Evolutionary conservation across 495 filamentous ascomycete genomes (phyloP).

Genomic region (Hypoxylon rickii): DNA sequence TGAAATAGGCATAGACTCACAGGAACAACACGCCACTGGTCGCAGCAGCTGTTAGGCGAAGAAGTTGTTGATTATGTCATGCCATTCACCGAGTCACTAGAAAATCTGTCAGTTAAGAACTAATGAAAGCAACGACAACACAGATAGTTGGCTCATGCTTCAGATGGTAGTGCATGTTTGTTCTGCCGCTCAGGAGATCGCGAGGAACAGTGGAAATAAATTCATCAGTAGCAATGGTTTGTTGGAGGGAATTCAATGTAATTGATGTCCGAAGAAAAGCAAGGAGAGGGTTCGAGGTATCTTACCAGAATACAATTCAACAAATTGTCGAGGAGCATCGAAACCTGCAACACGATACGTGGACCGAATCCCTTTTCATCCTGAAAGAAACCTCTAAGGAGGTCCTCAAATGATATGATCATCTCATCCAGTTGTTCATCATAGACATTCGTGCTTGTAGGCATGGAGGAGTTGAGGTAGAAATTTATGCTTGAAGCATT

Average conservation of each 20-base stretch:
- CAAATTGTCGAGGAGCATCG: not conserved
- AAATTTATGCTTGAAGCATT: not conserved
- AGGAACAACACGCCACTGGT: constrained; percentile 3
- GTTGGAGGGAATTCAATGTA: not conserved
- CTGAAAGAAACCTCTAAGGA: not conserved
- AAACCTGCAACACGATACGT: not conserved
- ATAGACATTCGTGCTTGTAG: too few relatives aligned
- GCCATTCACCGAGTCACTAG: too few relatives aligned
- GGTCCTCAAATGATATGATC: too few relatives aligned
- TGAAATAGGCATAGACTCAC: constrained; percentile 31
- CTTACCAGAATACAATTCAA: constrained; percentile 12
- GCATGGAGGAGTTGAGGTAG: not conserved
- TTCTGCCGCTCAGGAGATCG: constrained; percentile 90
- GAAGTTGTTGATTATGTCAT: not conserved
- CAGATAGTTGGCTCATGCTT: constrained; percentile 46
- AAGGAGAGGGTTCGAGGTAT: constrained; percentile 1
- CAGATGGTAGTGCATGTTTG: constrained; percentile 99
- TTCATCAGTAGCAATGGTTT: constrained; percentile 38
- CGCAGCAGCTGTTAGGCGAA: constrained; percentile 1
- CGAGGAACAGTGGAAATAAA: constrained; percentile 54
- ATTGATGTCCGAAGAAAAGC: not conserved
- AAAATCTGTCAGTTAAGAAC: constrained; percentile 25
- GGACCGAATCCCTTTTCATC: too few relatives aligned
- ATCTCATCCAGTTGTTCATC: too few relatives aligned
- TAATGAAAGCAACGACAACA: constrained; percentile 20